Conservation (phyloP, 2,329 filamentous ascomycete species). For the Tolypocladium nubicola region DNA sequence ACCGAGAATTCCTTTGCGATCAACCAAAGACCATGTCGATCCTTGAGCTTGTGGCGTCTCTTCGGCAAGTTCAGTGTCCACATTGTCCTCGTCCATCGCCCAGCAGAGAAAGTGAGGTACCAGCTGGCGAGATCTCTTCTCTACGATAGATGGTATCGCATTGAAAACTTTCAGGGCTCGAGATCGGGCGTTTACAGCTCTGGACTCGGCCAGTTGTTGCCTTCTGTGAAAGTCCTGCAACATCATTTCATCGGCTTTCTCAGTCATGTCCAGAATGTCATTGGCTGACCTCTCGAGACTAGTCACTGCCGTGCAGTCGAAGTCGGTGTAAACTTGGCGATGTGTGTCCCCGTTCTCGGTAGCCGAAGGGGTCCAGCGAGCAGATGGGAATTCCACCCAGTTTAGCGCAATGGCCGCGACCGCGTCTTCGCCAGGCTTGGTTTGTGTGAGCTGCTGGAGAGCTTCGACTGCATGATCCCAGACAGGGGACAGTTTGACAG, state of each 20-base stretch:
- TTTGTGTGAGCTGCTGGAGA: slow-evolving; percentile 63
- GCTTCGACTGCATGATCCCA: slow-evolving; percentile 78
- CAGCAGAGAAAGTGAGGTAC: slow-evolving; percentile 81
- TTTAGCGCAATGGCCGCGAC: slow-evolving; percentile 64
- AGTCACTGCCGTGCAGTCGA: slow-evolving; percentile 71
- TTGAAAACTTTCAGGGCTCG: slow-evolving; percentile 74
- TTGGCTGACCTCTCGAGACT: slow-evolving; percentile 43
- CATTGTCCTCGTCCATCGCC: slow-evolving; percentile 45
- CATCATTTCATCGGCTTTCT: slow-evolving; percentile 47
- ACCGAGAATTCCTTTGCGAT: slow-evolving; percentile 73
- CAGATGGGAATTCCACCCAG: slow-evolving; percentile 58
- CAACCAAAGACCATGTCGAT: slow-evolving; percentile 58
- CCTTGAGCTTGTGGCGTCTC: slow-evolving; percentile 21
- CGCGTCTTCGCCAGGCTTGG: slow-evolving; percentile 59
- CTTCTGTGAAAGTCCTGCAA: slow-evolving; percentile 51
- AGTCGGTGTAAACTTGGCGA: slow-evolving; percentile 51
- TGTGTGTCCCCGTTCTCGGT: slow-evolving; percentile 21
- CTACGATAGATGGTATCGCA: slow-evolving; percentile 64
- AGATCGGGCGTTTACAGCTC: slow-evolving; percentile 50
- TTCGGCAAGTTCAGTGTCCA: slow-evolving; percentile 22
- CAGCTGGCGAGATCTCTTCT: slow-evolving; percentile 74
- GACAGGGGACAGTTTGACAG: slow-evolving; percentile 70
- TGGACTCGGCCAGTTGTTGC: slow-evolving; percentile 42
- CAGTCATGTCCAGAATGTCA: slow-evolving; percentile 40
- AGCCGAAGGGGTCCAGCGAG: slow-evolving; percentile 37